These are phyloP conservation scores for Hamiltosporidium magnivora DNA, from an alignment of 371 early-diverging fungal species.

Conservation along the genomic window DNA sequence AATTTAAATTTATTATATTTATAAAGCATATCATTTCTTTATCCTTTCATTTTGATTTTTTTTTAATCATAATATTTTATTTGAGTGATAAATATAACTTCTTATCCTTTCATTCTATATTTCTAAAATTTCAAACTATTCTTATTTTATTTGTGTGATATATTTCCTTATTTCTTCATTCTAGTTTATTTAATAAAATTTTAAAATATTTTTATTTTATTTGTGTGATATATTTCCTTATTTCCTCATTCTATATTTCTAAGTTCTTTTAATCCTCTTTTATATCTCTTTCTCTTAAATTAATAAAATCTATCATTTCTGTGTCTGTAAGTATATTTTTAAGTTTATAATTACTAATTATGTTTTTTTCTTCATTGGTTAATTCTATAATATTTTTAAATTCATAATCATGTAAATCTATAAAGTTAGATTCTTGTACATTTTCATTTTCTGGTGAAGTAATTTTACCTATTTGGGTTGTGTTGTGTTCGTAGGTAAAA, in stretches of 20 bases:
- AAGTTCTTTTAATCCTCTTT: background rate
- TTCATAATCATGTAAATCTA: background rate
- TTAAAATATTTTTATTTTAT: too few relatives aligned
- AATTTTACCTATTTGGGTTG: background rate
- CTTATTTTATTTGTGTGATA: too few relatives aligned
- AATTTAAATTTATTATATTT: too few relatives aligned
- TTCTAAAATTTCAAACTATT: too few relatives aligned
- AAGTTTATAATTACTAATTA: background rate
- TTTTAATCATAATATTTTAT: too few relatives aligned
- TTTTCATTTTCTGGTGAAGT: background rate
- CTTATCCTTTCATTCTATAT: too few relatives aligned
- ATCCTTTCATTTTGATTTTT: too few relatives aligned
- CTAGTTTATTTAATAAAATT: too few relatives aligned
- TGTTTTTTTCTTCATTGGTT: background rate
- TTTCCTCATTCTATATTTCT: background rate
- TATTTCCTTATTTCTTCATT: too few relatives aligned
- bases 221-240: too few relatives aligned
- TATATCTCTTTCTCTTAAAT: background rate
- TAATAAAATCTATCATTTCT: constrained; percentile 1
- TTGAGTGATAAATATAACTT: too few relatives aligned
- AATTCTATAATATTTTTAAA: background rate
- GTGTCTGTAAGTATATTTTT: background rate
- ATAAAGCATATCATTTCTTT: too few relatives aligned
- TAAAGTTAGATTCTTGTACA: background rate
- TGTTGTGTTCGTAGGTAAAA: constrained; percentile 9